Conservation (phyloP, 805 yeast genomes). For the Metschnikowia lunata region DNA sequence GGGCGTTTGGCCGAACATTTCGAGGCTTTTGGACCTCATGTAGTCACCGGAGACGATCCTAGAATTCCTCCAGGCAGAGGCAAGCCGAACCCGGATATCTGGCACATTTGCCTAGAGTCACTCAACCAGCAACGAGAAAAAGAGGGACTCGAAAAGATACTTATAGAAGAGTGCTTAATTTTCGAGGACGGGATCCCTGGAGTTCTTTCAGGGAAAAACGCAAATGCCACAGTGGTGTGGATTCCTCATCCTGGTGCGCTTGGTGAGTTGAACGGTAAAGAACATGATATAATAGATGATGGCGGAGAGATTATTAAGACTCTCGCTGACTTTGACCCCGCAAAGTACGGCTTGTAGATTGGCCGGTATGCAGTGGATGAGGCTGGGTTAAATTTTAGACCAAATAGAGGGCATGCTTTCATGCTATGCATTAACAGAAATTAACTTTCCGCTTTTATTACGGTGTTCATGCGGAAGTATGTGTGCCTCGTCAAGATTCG, state of each 20-base stretch:
- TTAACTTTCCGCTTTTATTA: too few relatives aligned
- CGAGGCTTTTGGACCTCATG: conserved; percentile 54
- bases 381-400: too few relatives aligned
- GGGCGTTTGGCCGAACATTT: conserved; percentile 61
- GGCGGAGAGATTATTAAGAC: conserved; percentile 47
- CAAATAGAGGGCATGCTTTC: too few relatives aligned
- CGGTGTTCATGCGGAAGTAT: too few relatives aligned
- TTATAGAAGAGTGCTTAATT: conserved; percentile 75
- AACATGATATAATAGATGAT: conserved; percentile 42
- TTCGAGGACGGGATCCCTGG: conserved; percentile 98
- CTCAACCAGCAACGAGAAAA: conserved; percentile 53
- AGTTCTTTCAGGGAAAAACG: conserved; percentile 73
- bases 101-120: conserved; percentile 73
- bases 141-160: conserved; percentile 43
- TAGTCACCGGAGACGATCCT: conserved; percentile 85
- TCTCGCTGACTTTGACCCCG: conserved; percentile 13
- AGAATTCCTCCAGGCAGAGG: conserved; percentile 83
- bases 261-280: conserved; percentile 47
- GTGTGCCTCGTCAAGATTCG: too few relatives aligned
- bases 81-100: conserved; percentile 91
- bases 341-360: conserved; percentile 15
- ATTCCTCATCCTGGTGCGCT: conserved; percentile 80
- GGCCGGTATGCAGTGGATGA: too few relatives aligned
- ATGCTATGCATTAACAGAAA: too few relatives aligned
- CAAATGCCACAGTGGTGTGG: conserved; percentile 90